phyloP scores from a whole-genome alignment of 352 stramenopile genomes.

The Phytophthora rubi region DNA sequence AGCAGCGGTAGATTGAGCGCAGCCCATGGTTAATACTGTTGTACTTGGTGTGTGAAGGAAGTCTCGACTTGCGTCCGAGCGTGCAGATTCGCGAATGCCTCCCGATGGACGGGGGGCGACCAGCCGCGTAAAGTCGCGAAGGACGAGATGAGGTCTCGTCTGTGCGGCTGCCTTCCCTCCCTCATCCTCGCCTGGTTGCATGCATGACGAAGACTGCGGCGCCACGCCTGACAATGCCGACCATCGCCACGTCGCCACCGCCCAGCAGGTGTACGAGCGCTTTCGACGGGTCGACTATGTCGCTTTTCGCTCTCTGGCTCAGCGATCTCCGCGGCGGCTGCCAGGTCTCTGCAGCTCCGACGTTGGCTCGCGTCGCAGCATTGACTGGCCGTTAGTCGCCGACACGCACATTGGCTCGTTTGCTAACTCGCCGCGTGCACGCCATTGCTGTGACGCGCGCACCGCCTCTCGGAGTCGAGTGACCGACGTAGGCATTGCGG shows the following conservation, averaged over 20 bases:
- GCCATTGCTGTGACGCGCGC: slow-evolving; percentile 19
- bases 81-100: slow-evolving; percentile 36
- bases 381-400: slow-evolving; percentile 29
- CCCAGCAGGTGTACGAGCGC: slow-evolving; percentile 6
- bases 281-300: slow-evolving; percentile 24
- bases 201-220: slow-evolving; percentile 4
- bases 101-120: slow-evolving; percentile 20
- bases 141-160: slow-evolving; percentile 1
- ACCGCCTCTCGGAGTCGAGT: slow-evolving; percentile 35
- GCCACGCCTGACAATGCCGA: slow-evolving; percentile 12
- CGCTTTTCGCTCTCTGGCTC: slow-evolving; percentile 16
- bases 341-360: slow-evolving; percentile 22
- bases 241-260: slow-evolving; percentile 8
- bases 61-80: slow-evolving; percentile 34
- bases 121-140: slow-evolving; percentile 30
- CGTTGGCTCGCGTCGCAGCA: slow-evolving; percentile 6
- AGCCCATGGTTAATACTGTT: slow-evolving; percentile 32
- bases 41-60: slow-evolving; percentile 1
- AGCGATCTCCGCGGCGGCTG: slow-evolving; percentile 5
- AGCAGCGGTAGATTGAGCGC: slow-evolving; percentile 41
- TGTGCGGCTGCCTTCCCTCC: slow-evolving; percentile 11
- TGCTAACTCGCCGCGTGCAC: slow-evolving; percentile 23
- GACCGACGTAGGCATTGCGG: slow-evolving; percentile 15
- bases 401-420: slow-evolving; percentile 15
- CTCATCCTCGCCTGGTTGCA: slow-evolving; percentile 23